Conservation (phyloP, 331 rosid species). For the Arachis monticola region DNA sequence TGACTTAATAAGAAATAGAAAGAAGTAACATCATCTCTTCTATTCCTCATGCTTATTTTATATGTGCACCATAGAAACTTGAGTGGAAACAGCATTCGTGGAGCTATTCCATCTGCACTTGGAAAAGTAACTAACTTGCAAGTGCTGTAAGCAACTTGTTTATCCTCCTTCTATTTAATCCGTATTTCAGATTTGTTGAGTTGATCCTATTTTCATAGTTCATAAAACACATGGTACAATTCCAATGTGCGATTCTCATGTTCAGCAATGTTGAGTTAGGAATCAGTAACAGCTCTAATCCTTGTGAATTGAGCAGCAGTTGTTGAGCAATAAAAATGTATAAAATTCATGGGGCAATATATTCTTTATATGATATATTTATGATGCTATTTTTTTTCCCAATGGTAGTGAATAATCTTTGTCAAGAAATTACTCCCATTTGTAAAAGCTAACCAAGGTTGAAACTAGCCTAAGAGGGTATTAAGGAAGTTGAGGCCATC, state of each 20-base stretch:
- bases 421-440: too few species aligned
- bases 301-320: conserved; percentile 7
- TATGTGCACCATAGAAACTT: conserved; percentile 64
- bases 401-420: too few species aligned
- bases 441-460: too few species aligned
- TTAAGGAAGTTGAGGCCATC: too few species aligned
- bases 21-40: background rate
- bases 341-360: background rate
- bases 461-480: too few species aligned
- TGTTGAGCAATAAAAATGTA: conserved; percentile 1
- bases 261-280: conserved; percentile 14
- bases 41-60: conserved; percentile 37
- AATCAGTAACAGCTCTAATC: conserved; percentile 2
- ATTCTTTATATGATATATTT: background rate
- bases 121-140: conserved; percentile 71
- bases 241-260: conserved; percentile 17
- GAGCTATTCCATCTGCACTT: conserved; percentile 80
- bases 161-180: conserved; percentile 29
- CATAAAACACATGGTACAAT: conserved; percentile 22
- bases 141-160: conserved; percentile 70
- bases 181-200: conserved; percentile 1
- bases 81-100: conserved; percentile 84
- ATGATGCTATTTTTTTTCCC: too few species aligned
- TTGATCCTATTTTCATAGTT: conserved; percentile 4
- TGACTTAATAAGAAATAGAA: conserved; percentile 26